phyloP scores from a whole-genome alignment of 1,139 yeast genomes.

The Meyerozyma elateridarum region DNA sequence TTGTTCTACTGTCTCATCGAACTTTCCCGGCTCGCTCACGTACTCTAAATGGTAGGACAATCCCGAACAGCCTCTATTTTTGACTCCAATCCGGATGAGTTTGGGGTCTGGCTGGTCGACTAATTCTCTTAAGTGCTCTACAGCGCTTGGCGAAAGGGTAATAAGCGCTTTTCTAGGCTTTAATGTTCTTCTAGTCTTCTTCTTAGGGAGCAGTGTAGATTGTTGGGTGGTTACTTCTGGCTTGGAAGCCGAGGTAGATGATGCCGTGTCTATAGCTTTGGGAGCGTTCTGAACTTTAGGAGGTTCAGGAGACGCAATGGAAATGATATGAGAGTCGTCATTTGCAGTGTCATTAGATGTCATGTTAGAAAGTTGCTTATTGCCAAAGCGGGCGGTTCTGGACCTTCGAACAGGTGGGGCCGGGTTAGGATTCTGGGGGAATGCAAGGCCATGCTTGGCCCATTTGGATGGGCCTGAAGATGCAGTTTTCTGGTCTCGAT shows the following conservation, averaged over 20 bases:
- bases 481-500: slow-evolving; percentile 14
- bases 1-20: slow-evolving; percentile 88
- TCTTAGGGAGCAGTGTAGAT: slow-evolving; percentile 15
- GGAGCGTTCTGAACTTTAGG: slow-evolving; percentile 4
- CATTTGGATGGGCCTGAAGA: slow-evolving; percentile 16
- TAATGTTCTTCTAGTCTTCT: slow-evolving; percentile 59
- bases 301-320: slow-evolving; percentile 3
- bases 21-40: slow-evolving; percentile 84
- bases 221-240: slow-evolving; percentile 5
- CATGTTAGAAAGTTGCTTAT: slow-evolving; percentile 11
- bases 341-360: slow-evolving; percentile 1
- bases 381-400: slow-evolving; percentile 33
- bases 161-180: slow-evolving; percentile 88
- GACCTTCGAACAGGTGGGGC: slow-evolving; percentile 29
- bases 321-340: slow-evolving; percentile 2
- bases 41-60: slow-evolving; percentile 87
- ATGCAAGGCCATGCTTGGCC: slow-evolving; percentile 21
- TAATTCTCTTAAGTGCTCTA: slow-evolving; percentile 61
- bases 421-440: slow-evolving; percentile 12
- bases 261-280: slow-evolving; percentile 4
- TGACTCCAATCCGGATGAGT: slow-evolving; percentile 87
- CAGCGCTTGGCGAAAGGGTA: slow-evolving; percentile 69
- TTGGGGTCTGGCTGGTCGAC: slow-evolving; percentile 82
- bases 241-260: slow-evolving; percentile 4
- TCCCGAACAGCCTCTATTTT: slow-evolving; percentile 95